These are phyloP conservation scores for Annulohypoxylon truncatum DNA, from an alignment of 2,329 filamentous ascomycete species.

Conservation along the genomic window DNA sequence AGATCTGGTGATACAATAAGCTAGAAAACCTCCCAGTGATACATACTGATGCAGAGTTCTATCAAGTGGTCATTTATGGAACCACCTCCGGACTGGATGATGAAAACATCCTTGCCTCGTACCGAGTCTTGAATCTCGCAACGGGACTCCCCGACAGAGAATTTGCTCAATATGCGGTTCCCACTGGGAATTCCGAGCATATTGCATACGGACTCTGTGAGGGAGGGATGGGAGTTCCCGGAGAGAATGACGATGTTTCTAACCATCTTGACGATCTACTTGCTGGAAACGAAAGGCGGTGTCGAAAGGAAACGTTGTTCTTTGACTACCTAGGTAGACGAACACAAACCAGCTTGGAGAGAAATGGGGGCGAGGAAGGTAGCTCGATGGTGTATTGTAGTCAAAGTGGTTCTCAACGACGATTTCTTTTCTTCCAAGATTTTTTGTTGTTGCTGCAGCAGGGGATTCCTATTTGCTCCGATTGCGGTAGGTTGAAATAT, in stretches of 20 bases:
- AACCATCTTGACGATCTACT: slow-evolving; percentile 71
- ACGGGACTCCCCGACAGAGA: slow-evolving; percentile 93
- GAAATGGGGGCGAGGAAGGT: neutral
- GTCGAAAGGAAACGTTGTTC: slow-evolving; percentile 15
- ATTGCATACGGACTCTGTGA: slow-evolving; percentile 88
- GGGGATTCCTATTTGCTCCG: slow-evolving; percentile 31
- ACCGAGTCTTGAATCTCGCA: slow-evolving; percentile 98
- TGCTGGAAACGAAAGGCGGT: slow-evolving; percentile 31
- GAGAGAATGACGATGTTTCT: slow-evolving; percentile 95
- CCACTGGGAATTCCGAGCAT: slow-evolving; percentile 88
- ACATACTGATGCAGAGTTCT: slow-evolving; percentile 85
- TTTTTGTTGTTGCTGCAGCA: slow-evolving; percentile 20
- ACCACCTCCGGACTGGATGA: slow-evolving; percentile 92
- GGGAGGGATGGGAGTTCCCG: slow-evolving; percentile 89
- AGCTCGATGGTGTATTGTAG: slow-evolving; percentile 7
- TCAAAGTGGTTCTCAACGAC: slow-evolving; percentile 7
- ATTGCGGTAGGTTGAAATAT: slow-evolving; percentile 33
- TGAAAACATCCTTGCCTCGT: slow-evolving; percentile 98
- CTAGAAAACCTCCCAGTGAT: slow-evolving; percentile 1
- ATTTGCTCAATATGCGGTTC: slow-evolving; percentile 87
- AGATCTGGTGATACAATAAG: slow-evolving; percentile 19
- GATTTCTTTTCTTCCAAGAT: slow-evolving; percentile 10
- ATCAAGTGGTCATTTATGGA: slow-evolving; percentile 96
- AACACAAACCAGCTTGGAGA: neutral
- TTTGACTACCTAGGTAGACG: slow-evolving; percentile 2